phyloP scores from a whole-genome alignment of 2,329 filamentous ascomycete genomes.

The Fusarium chlamydosporum region DNA sequence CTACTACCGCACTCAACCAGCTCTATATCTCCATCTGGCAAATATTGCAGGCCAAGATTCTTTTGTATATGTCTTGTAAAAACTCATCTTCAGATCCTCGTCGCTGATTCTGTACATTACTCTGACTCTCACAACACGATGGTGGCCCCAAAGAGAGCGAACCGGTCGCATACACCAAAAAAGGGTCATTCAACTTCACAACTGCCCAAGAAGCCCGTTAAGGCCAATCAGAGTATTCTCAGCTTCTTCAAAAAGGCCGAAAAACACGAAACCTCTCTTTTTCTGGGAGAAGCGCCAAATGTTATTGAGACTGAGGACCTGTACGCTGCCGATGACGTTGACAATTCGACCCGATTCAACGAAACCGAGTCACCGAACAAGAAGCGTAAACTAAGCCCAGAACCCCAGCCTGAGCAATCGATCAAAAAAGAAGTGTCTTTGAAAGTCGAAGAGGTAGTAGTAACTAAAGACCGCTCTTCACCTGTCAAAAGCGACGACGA shows the following conservation, averaged over 20 bases:
- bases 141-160: conserved; percentile 55
- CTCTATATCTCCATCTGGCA: background rate
- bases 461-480: conserved; percentile 44
- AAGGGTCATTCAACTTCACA: conserved; percentile 49
- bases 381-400: conserved; percentile 51
- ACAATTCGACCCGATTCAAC: conserved; percentile 52
- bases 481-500: conserved; percentile 54
- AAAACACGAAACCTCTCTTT: conserved; percentile 71
- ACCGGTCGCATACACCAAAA: conserved; percentile 53
- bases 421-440: conserved; percentile 2
- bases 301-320: conserved; percentile 47
- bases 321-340: conserved; percentile 50
- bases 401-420: conserved; percentile 26
- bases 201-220: conserved; percentile 55
- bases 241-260: conserved; percentile 81
- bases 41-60: background rate
- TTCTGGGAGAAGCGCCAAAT: conserved; percentile 57
- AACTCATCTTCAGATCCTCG: background rate
- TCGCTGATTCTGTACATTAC: background rate
- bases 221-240: conserved; percentile 75
- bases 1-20: background rate
- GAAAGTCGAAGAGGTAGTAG: conserved; percentile 22
- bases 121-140: conserved; percentile 50
- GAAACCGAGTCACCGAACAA: conserved; percentile 55
- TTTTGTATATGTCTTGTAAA: background rate